Evolutionary conservation across 345 rosid genomes (phyloP), one percentile per base, ranked within the genome.

Genomic region (Diplotaxis tenuifolia): DNA sequence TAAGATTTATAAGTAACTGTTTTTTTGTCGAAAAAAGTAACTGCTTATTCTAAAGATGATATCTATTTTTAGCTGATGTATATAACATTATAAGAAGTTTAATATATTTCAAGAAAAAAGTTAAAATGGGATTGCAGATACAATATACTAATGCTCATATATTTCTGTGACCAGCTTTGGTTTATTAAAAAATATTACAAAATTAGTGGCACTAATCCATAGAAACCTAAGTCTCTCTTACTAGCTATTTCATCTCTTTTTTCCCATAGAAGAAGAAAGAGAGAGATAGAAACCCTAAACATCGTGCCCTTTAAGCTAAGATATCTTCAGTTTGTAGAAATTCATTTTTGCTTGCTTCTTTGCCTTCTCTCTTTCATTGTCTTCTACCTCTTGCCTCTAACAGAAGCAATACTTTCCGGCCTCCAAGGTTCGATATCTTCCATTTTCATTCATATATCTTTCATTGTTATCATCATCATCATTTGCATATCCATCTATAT

Each of bases 261-360:
- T 74, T 78, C 69, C 73, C 79, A 77, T 15, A 78, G 75, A 74
- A 73, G 77, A 66, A 71, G 49, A 77, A 59, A 69, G 55, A 77
- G 61, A 70, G 58, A 78, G 54, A 78, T n/a, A 70, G 76, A 79
- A 77, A 62, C 65, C 79, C 70, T 62, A 70, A 75, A 77, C 85
- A 78, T 72, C 91, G 84, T 86, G 89, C 87, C 87, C 87, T 83
- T 78, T 66, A 86, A 89, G 89, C 64, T 73, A 80, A 89, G 87
- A 74, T 80, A 78, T 85, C 80, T 71, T 52, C 63, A 69, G 66
- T 58, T 70, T 69, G 70, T 55, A 63, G 65, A 56, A 71, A 45
- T 12, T 70, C 77, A 73, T 70, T 77, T 34, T 74, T 68, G 71
- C 72, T 75, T 74, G 68, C 77, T 73, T 77, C 70, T 61, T 57